A percentile compares a stretch with the other conserved stretches of the same genome.
Conservation (phyloP, 345 rosid species). For the Populus alba region DNA sequence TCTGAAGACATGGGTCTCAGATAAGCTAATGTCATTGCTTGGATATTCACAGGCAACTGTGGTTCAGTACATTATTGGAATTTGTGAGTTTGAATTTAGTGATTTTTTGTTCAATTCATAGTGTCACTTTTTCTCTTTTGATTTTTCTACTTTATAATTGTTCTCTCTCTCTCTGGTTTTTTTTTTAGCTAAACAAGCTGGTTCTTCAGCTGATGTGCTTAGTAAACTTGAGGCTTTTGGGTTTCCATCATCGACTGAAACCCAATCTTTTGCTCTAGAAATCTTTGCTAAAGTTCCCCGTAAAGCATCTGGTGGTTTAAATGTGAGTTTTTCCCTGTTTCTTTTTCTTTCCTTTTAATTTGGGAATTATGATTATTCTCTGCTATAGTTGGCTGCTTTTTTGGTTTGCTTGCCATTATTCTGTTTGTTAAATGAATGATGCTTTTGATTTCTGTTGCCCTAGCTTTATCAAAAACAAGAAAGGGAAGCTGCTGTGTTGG, state of each 20-base stretch:
- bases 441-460: not conserved
- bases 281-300: conserved; percentile 58
- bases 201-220: conserved; percentile 55
- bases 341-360: not conserved
- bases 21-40: conserved; percentile 62
- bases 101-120: not conserved
- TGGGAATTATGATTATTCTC: not conserved
- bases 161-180: not conserved
- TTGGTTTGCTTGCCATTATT: not conserved
- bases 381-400: not conserved
- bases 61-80: conserved; percentile 67
- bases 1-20: conserved; percentile 83
- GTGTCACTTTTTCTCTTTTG: not conserved
- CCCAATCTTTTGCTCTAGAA: conserved; percentile 54
- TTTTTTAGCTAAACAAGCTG: conserved; percentile 59
- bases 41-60: conserved; percentile 75
- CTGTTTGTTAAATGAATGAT: too few relatives aligned
- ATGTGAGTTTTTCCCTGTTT: conserved; percentile 46
- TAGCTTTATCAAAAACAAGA: conserved; percentile 83
- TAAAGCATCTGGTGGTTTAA: conserved; percentile 34
- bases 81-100: conserved; percentile 37
- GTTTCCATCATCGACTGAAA: conserved; percentile 49
- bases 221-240: conserved; percentile 51
- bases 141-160: not conserved
- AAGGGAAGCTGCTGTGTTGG: conserved; percentile 80